A percentile compares a stretch with the other conserved stretches of the same genome.
phyloP scores from a whole-genome alignment of 2,329 filamentous ascomycete species.

The Penicillium corylophilum region DNA sequence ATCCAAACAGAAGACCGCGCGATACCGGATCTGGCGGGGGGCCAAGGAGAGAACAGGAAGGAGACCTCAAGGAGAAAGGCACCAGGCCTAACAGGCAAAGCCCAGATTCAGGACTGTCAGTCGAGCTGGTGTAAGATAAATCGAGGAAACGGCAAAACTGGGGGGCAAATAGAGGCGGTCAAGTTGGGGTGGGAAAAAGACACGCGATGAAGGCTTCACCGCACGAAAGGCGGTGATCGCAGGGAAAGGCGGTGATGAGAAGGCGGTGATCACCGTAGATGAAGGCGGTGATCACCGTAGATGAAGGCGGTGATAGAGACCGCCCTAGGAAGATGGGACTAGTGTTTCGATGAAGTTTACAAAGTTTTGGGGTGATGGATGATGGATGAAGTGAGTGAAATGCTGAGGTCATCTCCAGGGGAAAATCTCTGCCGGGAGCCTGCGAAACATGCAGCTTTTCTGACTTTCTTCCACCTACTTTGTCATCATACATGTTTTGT shows the following conservation, averaged over 20 bases:
- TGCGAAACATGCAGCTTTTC: conserved; percentile 8
- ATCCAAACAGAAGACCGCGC: not conserved
- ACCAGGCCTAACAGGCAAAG: conserved; percentile 4
- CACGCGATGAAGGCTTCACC: conserved; percentile 34
- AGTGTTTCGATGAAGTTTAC: not conserved
- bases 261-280: conserved; percentile 21
- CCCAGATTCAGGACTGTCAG: conserved; percentile 5
- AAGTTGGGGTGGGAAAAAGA: conserved; percentile 19
- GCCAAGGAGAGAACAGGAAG: not conserved
- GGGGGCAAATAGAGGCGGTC: conserved; percentile 35
- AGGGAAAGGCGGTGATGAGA: conserved; percentile 25
- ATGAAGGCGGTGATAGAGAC: conserved; percentile 16
- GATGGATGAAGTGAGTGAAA: not conserved
- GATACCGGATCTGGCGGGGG: not conserved
- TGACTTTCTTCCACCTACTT: not conserved
- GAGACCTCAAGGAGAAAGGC: not conserved
- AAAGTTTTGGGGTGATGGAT: not conserved
- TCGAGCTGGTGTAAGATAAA: conserved; percentile 5
- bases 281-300: conserved; percentile 19
- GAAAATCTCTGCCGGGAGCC: not conserved
- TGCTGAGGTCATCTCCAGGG: conserved; percentile 1
- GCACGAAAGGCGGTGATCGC: conserved; percentile 41
- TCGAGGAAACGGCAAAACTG: conserved; percentile 35
- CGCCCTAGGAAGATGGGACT: not conserved
- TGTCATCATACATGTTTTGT: not conserved